A percentile compares a stretch with the other conserved stretches of the same genome.
Conservation (phyloP, 768 basidiomycete genomes). For the Amanita brunnescens region DNA sequence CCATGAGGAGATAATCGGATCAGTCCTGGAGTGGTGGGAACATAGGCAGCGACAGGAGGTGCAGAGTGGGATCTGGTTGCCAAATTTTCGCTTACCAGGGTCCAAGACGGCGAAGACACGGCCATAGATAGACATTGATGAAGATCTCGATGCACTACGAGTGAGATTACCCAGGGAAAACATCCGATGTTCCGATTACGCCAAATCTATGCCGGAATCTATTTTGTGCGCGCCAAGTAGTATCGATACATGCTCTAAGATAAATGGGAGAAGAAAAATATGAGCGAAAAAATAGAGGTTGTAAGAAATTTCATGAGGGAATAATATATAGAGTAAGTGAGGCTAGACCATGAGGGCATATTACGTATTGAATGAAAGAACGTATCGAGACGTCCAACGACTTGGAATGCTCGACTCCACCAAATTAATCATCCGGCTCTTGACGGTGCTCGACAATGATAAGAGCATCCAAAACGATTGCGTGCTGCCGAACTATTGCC, state of each 20-base stretch:
- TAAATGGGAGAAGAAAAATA: neutral
- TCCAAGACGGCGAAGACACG: neutral
- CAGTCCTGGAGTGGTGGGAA: constrained; percentile 63
- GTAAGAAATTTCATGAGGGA: neutral
- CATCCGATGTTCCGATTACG: neutral
- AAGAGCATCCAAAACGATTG: neutral
- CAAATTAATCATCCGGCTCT: neutral
- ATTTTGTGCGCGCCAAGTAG: neutral
- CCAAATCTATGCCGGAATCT: neutral
- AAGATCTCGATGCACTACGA: neutral
- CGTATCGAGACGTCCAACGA: neutral
- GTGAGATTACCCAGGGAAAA: neutral
- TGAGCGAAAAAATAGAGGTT: neutral
- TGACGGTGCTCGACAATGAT: neutral
- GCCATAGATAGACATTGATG: neutral
- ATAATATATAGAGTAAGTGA: neutral
- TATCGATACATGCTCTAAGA: constrained; percentile 3
- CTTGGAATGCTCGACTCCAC: neutral
- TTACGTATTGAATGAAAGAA: neutral
- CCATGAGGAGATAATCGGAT: constrained; percentile 58
- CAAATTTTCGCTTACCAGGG: constrained; percentile 30
- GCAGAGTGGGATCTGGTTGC: constrained; percentile 55
- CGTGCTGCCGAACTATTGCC: neutral
- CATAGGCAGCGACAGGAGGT: constrained; percentile 36
- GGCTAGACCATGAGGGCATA: neutral